A percentile compares a stretch with the other conserved stretches of the same genome.
Evolutionary conservation across 768 basidiomycete genomes (phyloP).

Genomic region (Lepiota subincarnata): DNA sequence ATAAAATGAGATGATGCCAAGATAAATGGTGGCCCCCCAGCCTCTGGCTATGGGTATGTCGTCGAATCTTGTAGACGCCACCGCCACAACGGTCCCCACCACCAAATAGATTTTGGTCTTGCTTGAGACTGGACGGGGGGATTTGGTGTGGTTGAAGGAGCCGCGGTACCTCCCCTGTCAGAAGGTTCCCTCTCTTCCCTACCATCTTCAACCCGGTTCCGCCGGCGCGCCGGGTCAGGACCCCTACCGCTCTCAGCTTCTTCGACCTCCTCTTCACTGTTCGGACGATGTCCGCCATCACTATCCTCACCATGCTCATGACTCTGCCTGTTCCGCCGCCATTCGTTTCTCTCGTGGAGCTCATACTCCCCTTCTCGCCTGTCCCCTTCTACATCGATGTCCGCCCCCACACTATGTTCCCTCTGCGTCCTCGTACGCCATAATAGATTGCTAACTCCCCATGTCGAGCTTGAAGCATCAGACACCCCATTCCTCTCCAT

Average conservation of each 20-base stretch:
- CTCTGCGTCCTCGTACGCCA: constrained; percentile 14
- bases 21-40: neutral
- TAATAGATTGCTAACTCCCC: constrained; percentile 13
- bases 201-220: neutral
- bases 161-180: neutral
- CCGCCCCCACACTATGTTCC: constrained; percentile 12
- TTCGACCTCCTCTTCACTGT: constrained; percentile 12
- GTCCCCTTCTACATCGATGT: constrained; percentile 14
- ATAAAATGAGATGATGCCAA: neutral
- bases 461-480: constrained; percentile 5
- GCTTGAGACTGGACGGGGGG: constrained; percentile 13
- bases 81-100: constrained; percentile 73
- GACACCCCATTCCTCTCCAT: constrained; percentile 38
- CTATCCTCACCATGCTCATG: neutral
- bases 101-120: constrained; percentile 53
- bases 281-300: neutral
- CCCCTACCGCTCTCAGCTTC: neutral
- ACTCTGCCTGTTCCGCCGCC: neutral
- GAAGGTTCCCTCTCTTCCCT: neutral
- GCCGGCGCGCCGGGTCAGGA: neutral
- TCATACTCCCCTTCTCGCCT: constrained; percentile 21
- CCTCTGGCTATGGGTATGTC: constrained; percentile 40
- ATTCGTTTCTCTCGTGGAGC: constrained; percentile 12
- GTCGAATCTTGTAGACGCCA: constrained; percentile 81
- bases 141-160: constrained; percentile 7